Evolutionary conservation across 495 filamentous ascomycete genomes (phyloP), one percentile per base, ranked within the genome.

Genomic region (Friedmanniomyces endolithicus): DNA sequence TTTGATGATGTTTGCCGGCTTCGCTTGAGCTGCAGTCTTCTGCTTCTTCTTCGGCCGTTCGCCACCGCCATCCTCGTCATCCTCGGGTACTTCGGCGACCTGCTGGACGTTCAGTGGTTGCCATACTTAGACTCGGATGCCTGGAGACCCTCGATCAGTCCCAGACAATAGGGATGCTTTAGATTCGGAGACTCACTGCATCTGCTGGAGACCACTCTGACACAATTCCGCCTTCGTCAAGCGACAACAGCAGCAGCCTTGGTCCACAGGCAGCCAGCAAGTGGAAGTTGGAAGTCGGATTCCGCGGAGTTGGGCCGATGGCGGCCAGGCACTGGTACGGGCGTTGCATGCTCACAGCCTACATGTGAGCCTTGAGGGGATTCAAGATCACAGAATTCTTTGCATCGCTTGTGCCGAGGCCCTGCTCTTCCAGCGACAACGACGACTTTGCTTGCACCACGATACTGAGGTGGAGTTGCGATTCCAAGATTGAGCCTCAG

Each of bases 1-100:
- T 48, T 63, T 52, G 64, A 62, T 63, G 58, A 72, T 53, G 54
- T 67, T 70, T 16, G 60, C 33, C 14, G 16, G 27, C 11, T 25
- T 47, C 19, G 58, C 54, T 11, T 7, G 61, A 45, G 17, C 65
- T 14, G 16, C 33, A 19, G 49, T 56, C 59, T 55, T 62, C 44
- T 53, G 50, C 29, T 55, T 55, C 51, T 64, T 58, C 39, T 48
- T 37, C 22, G 50, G 52, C 40, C 52, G 45, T 41, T 45, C 52
- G 20, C 27, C 20, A 29, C 34, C 48, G 24, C 50, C 45, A 22
- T 27, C 29, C 25, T 49, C n/a, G 22, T 37, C 25, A 25, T 8
- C 37, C 6, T 34, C 37, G 12, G 20, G 23, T 11, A 19, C 2
- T 16, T 57, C 34, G 11, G 1, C 41, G 16, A 45, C 46, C 53